Percentiles rank a stretch among this genome's conserved stretches.
Conservation (phyloP, 2,329 filamentous ascomycete species). For the Aspergillus felis region DNA sequence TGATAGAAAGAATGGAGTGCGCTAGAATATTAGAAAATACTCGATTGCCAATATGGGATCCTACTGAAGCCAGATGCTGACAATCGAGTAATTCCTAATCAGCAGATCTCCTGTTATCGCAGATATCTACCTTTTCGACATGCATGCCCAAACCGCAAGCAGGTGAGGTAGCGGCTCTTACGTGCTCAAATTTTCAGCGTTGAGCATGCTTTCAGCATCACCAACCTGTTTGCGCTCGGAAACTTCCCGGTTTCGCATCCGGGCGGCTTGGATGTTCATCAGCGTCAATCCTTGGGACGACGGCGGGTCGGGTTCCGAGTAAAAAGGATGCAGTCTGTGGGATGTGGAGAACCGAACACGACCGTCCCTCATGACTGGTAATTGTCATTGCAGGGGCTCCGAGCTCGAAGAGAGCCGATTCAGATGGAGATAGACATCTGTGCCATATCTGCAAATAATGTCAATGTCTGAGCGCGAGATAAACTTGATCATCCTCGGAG, state of each 20-base stretch:
- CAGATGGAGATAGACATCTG: slow-evolving; percentile 95
- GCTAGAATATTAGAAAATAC: too few relatives aligned
- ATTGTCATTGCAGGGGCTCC: slow-evolving; percentile 89
- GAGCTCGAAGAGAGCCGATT: slow-evolving; percentile 94
- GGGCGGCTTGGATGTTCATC: slow-evolving; percentile 56
- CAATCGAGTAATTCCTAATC: not conserved
- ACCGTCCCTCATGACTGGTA: slow-evolving; percentile 82
- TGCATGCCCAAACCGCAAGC: not conserved
- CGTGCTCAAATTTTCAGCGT: slow-evolving; percentile 41
- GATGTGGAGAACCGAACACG: slow-evolving; percentile 43
- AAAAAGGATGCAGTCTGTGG: slow-evolving; percentile 38
- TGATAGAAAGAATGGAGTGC: not conserved
- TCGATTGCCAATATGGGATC: not conserved
- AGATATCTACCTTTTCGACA: not conserved
- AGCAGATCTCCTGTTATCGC: not conserved
- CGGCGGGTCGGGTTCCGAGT: slow-evolving; percentile 30
- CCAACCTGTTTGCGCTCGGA: slow-evolving; percentile 87
- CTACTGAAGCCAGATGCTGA: not conserved
- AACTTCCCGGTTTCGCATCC: slow-evolving; percentile 68
- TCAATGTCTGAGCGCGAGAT: slow-evolving; percentile 10
- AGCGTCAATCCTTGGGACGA: slow-evolving; percentile 50
- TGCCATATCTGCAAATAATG: slow-evolving; percentile 69
- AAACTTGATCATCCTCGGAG: not conserved
- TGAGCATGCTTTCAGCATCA: slow-evolving; percentile 75
- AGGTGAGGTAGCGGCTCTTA: slow-evolving; percentile 8